phyloP scores from a whole-genome alignment of 108 stramenopile genomes.

The Cylindrotheca closterium region DNA sequence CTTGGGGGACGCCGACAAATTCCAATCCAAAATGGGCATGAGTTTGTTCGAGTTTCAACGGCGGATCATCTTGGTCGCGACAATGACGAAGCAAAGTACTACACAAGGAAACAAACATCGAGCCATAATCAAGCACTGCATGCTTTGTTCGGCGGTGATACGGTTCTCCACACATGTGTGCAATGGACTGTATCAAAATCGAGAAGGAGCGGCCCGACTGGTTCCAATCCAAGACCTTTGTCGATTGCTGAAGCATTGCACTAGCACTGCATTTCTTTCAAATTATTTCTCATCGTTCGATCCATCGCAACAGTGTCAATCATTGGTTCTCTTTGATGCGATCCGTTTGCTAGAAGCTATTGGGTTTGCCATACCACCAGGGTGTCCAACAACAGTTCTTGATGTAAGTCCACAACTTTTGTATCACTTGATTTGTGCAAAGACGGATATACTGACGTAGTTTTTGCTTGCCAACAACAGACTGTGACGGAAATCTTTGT shows the following conservation, averaged over 20 bases:
- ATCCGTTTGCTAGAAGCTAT: conserved; percentile 8
- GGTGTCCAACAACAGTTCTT: neutral
- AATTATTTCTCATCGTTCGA: too few species aligned
- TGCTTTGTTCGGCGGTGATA: neutral
- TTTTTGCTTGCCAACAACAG: neutral
- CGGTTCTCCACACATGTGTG: neutral
- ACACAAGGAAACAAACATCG: too few species aligned
- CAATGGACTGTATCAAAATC: neutral
- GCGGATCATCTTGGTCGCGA: too few species aligned
- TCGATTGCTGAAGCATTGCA: neutral
- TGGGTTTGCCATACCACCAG: neutral
- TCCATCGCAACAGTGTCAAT: neutral
- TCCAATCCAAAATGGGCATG: neutral
- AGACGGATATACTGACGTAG: too few species aligned
- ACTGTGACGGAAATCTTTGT: neutral
- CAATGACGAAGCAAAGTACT: too few species aligned
- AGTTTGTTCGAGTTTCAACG: neutral
- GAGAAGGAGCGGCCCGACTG: too few species aligned
- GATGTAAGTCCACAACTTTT: conserved; percentile 2
- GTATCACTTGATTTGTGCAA: neutral
- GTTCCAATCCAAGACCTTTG: neutral
- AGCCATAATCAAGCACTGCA: neutral
- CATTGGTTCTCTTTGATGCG: neutral
- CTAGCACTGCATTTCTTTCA: neutral
- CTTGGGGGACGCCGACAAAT: neutral